Conservation (phyloP, 495 filamentous ascomycete genomes). For the Xylaria bambusicola region DNA sequence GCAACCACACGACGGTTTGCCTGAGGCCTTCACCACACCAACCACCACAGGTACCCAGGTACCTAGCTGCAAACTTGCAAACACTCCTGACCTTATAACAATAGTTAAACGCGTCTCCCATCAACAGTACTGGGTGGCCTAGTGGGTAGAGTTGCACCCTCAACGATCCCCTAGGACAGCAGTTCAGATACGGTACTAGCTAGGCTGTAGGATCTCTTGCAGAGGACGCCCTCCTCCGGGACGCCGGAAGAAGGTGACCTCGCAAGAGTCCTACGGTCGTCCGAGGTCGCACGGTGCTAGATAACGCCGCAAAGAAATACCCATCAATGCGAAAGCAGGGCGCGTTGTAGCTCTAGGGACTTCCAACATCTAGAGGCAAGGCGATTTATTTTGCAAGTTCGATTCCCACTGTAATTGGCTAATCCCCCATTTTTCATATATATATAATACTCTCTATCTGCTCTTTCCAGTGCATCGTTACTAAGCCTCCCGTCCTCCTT, state of each 20-base stretch:
- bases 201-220: not conserved
- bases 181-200: constrained; percentile 16
- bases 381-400: not conserved
- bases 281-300: constrained; percentile 9
- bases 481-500: too few relatives aligned
- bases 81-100: too few relatives aligned
- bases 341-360: constrained; percentile 8
- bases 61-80: too few relatives aligned
- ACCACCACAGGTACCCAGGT: too few relatives aligned
- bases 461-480: too few relatives aligned
- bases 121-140: too few relatives aligned
- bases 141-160: constrained; percentile 13
- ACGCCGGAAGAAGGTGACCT: too few relatives aligned
- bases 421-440: not conserved
- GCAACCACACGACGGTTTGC: too few relatives aligned
- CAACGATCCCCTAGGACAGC: not conserved
- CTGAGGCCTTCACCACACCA: too few relatives aligned
- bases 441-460: not conserved
- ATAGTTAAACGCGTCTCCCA: too few relatives aligned
- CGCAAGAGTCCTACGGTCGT: too few relatives aligned
- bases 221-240: not conserved
- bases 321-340: constrained; percentile 16
- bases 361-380: constrained; percentile 2
- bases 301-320: constrained; percentile 14
- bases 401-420: not conserved